These are phyloP conservation scores for Drechslera avenae DNA, from an alignment of 2,329 filamentous ascomycete species.

Conservation along the genomic window DNA sequence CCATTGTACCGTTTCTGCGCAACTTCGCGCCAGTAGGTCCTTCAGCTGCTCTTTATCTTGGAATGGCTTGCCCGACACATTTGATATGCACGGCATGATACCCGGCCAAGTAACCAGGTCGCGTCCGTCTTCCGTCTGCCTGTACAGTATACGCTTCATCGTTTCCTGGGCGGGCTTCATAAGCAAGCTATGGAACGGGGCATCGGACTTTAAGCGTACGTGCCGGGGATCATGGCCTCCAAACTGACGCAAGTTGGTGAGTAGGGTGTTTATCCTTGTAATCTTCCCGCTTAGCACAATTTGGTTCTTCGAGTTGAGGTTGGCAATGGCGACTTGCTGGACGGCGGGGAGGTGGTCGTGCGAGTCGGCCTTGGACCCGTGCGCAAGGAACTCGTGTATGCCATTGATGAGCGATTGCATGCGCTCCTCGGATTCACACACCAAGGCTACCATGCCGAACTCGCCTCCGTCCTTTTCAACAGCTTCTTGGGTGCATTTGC, in stretches of 20 bases:
- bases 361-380: conserved; percentile 70
- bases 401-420: conserved; percentile 71
- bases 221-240: conserved; percentile 88
- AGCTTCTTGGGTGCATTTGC: conserved; percentile 71
- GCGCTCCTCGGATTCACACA: conserved; percentile 78
- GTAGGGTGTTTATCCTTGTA: conserved; percentile 76
- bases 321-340: conserved; percentile 86
- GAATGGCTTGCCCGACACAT: conserved; percentile 83
- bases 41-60: conserved; percentile 73
- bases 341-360: conserved; percentile 73
- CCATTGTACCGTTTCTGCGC: conserved; percentile 92
- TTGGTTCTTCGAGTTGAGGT: conserved; percentile 95
- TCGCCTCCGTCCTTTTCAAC: conserved; percentile 72
- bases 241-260: conserved; percentile 86
- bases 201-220: conserved; percentile 83
- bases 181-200: conserved; percentile 87
- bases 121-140: conserved; percentile 60
- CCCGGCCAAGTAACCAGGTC: conserved; percentile 79
- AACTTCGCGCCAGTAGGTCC: conserved; percentile 77
- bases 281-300: conserved; percentile 92
- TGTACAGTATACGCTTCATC: conserved; percentile 71
- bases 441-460: conserved; percentile 92
- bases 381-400: conserved; percentile 79
- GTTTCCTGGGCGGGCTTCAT: conserved; percentile 83
- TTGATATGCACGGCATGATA: conserved; percentile 78